Evolutionary conservation across 208 protist species (phyloP).

Genomic region (Trypanosoma cruzi): DNA sequence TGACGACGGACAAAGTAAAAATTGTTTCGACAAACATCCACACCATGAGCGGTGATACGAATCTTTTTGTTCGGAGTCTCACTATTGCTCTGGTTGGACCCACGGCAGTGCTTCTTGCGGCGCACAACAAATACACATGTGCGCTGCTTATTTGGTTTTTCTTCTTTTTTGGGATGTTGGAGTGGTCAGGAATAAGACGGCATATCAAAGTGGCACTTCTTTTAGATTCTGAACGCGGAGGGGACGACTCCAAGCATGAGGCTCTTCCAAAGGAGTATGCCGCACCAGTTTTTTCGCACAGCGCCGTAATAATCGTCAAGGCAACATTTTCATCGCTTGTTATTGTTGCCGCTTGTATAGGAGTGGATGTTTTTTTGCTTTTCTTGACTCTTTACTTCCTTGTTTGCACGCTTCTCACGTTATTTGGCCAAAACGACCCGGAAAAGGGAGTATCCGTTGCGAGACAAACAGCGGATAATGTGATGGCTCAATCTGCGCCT

Average conservation of each 20-base stretch:
- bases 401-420: slow-evolving; percentile 55
- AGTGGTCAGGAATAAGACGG: slow-evolving; percentile 82
- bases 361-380: slow-evolving; percentile 37
- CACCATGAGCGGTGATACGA: slow-evolving; percentile 27
- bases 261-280: slow-evolving; percentile 49
- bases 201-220: slow-evolving; percentile 86
- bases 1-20: background rate
- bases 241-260: background rate
- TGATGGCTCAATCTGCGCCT: background rate
- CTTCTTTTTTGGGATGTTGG: slow-evolving; percentile 55
- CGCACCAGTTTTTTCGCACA: slow-evolving; percentile 52
- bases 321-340: slow-evolving; percentile 54
- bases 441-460: slow-evolving; percentile 32
- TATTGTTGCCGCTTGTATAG: slow-evolving; percentile 42
- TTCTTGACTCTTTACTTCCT: slow-evolving; percentile 62
- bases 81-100: slow-evolving; percentile 70
- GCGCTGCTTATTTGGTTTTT: slow-evolving; percentile 49
- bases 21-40: slow-evolving; percentile 18
- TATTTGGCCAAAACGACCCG: slow-evolving; percentile 49
- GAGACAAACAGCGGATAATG: background rate
- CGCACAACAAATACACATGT: slow-evolving; percentile 40
- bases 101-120: slow-evolving; percentile 37
- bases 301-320: slow-evolving; percentile 46
- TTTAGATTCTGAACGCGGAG: slow-evolving; percentile 14
- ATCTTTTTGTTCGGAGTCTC: slow-evolving; percentile 55